A percentile compares a stretch with the other conserved stretches of the same genome.
These are phyloP conservation scores for Kluyveromyces marxianus DNA, from an alignment of 1,139 yeast species.

Conservation along the genomic window DNA sequence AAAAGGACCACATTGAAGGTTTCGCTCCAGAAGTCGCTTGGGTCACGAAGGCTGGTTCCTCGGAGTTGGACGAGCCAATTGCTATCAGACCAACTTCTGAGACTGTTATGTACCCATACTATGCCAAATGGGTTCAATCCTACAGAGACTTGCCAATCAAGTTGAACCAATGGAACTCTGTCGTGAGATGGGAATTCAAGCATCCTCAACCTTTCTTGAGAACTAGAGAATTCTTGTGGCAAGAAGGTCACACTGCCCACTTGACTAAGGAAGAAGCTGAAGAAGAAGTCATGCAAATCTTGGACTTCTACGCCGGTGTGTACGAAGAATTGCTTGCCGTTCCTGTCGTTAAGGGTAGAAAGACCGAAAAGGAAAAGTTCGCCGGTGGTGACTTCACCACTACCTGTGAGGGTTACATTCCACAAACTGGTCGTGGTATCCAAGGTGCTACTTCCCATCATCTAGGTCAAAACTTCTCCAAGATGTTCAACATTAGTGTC, in stretches of 20 bases:
- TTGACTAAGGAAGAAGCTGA: slow-evolving; percentile 73
- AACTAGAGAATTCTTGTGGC: slow-evolving; percentile 99
- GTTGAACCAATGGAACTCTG: slow-evolving; percentile 98
- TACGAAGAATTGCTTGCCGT: slow-evolving; percentile 93
- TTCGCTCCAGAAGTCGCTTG: slow-evolving; percentile 99
- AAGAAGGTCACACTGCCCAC: slow-evolving; percentile 99
- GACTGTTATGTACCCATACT: slow-evolving; percentile 99
- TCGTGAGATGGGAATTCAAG: slow-evolving; percentile 99
- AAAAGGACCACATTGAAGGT: slow-evolving; percentile 98
- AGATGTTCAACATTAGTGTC: slow-evolving; percentile 93
- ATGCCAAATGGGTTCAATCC: slow-evolving; percentile 97
- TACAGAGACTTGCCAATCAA: slow-evolving; percentile 96
- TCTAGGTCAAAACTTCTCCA: slow-evolving; percentile 95
- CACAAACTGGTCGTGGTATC: slow-evolving; percentile 98
- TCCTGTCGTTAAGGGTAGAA: slow-evolving; percentile 90
- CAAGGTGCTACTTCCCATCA: slow-evolving; percentile 99
- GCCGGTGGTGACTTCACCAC: slow-evolving; percentile 98
- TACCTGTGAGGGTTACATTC: slow-evolving; percentile 93
- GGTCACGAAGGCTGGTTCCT: slow-evolving; percentile 94
- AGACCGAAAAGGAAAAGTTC: slow-evolving; percentile 95
- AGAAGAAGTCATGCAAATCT: slow-evolving; percentile 76
- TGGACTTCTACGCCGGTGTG: slow-evolving; percentile 76
- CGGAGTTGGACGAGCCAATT: slow-evolving; percentile 94
- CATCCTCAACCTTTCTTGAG: slow-evolving; percentile 99
- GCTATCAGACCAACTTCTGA: slow-evolving; percentile 99